Base-by-base conservation (phyloP, 495 filamentous ascomycete species). In the Talaromyces borbonicus region DNA sequence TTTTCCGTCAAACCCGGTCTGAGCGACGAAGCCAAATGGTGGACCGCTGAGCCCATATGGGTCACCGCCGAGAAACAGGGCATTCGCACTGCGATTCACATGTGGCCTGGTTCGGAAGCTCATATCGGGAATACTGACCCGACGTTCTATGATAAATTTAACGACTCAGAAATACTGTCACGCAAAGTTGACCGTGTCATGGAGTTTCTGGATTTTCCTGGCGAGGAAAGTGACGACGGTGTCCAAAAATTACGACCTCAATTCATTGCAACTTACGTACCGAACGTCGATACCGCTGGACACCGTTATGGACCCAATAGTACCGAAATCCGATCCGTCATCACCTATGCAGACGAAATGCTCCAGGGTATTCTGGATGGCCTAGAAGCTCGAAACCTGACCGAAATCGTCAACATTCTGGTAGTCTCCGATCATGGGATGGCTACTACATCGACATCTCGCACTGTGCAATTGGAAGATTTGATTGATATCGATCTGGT, bases 371-470 rank as follows among this genome's bases (percentile, higher is more conserved):
- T 99, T 6, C 83, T 99, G 54, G 55, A 71, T 6, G 90, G 89
- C 0, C 65, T 99, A 0, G 73, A 90, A 48, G 68, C 73, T 24
- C 80, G 92, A 19, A 94, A 96, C 55, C 68, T 97, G 12, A 95
- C 89, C 0, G 58, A 82, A 8, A 80, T 97, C 36, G 85, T 96
- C 55, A 99, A 99, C 52, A 75, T 99, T n/a, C 79, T 99, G 26
- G 75, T 99, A n/a, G 90, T 99, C 12, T 94, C 87, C 8, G 92
- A 99, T 61, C 92, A 99, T 55, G 92, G 92, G 16, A 99, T 99
- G 92, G 90, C 90, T 3, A 90, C 85, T 1, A 96, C 92, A 0
- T 81, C 86, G 27, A 78, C 73, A 0, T 72, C 79, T 14, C 79
- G 90, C n/a, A 66, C 95, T 30, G 75, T 99, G 19, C 92, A 97